phyloP scores from a whole-genome alignment of 2,329 filamentous ascomycete genomes.

The Penicillium sp. region DNA sequence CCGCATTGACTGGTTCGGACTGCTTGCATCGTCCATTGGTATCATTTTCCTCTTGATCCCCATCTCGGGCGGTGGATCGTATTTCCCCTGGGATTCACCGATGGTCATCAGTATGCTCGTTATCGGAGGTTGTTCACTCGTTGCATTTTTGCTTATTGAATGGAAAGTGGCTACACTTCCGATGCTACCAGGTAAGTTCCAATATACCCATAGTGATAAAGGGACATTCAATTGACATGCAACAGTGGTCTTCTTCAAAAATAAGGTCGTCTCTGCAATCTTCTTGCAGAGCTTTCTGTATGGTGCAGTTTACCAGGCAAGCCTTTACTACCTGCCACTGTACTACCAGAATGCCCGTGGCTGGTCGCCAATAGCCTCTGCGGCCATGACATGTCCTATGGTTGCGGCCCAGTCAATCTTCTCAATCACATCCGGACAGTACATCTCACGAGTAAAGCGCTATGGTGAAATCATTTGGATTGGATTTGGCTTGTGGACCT shows the following conservation, averaged over 20 bases:
- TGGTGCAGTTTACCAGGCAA: conserved; percentile 51
- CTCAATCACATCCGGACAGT: conserved; percentile 45
- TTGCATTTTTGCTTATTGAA: conserved; percentile 48
- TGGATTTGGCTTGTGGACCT: conserved; percentile 40
- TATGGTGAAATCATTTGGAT: conserved; percentile 53
- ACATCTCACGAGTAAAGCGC: conserved; percentile 49
- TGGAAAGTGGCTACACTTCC: conserved; percentile 49
- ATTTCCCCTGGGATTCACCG: conserved; percentile 49
- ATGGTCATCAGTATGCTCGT: conserved; percentile 54
- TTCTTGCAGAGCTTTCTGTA: conserved; percentile 53
- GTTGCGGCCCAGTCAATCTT: conserved; percentile 39
- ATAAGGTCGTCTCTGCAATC: conserved; percentile 46
- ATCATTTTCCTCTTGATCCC: conserved; percentile 56
- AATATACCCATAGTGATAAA: background rate
- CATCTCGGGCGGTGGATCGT: conserved; percentile 52
- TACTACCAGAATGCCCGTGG: conserved; percentile 53
- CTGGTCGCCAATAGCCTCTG: conserved; percentile 42
- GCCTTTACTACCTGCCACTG: conserved; percentile 54
- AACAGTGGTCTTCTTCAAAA: conserved; percentile 45
- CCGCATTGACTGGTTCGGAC: conserved; percentile 54
- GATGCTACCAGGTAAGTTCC: conserved; percentile 46
- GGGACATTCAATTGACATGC: conserved; percentile 5
- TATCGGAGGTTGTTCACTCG: conserved; percentile 40
- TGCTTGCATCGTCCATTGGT: conserved; percentile 47
- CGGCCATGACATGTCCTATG: conserved; percentile 45